phyloP scores from a whole-genome alignment of 768 basidiomycete species.

The Phanerochaete sordida region DNA sequence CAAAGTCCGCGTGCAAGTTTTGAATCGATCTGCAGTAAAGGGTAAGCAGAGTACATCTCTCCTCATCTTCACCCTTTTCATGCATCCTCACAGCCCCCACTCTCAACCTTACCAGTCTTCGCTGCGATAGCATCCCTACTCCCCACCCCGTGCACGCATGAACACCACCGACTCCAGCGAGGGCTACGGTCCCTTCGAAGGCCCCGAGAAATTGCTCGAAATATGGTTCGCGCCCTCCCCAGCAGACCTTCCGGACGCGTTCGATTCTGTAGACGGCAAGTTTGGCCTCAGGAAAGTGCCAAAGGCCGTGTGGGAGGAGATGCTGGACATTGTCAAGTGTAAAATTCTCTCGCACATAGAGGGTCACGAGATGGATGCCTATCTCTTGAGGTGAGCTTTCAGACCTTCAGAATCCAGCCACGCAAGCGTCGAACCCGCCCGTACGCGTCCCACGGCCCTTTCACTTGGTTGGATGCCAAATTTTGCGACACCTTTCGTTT shows the following conservation, averaged over 20 bases:
- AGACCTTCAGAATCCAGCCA: background rate
- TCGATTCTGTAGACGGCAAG: conserved; percentile 37
- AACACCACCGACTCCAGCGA: conserved; percentile 6
- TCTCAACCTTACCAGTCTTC: conserved; percentile 15
- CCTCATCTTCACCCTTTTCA: conserved; percentile 17
- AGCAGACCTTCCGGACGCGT: conserved; percentile 49
- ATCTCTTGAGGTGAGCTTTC: conserved; percentile 79
- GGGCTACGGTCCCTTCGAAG: conserved; percentile 57
- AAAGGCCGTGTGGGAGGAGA: conserved; percentile 86
- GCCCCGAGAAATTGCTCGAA: conserved; percentile 93
- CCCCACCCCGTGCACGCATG: conserved; percentile 4
- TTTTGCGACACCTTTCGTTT: background rate
- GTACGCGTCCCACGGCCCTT: background rate
- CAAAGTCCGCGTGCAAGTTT: conserved; percentile 5
- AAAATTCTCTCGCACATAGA: conserved; percentile 89
- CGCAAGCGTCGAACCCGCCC: background rate
- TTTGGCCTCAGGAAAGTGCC: conserved; percentile 76
- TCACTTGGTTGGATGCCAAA: background rate
- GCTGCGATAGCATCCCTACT: conserved; percentile 22
- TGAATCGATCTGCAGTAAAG: conserved; percentile 14
- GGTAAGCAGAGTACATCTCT: conserved; percentile 3
- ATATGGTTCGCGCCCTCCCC: conserved; percentile 93
- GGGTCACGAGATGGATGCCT: conserved; percentile 91
- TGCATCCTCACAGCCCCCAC: conserved; percentile 22
- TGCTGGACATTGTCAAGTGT: conserved; percentile 96